Conservation (phyloP, 805 yeast genomes). For the Suhomyces xylopsoci region DNA sequence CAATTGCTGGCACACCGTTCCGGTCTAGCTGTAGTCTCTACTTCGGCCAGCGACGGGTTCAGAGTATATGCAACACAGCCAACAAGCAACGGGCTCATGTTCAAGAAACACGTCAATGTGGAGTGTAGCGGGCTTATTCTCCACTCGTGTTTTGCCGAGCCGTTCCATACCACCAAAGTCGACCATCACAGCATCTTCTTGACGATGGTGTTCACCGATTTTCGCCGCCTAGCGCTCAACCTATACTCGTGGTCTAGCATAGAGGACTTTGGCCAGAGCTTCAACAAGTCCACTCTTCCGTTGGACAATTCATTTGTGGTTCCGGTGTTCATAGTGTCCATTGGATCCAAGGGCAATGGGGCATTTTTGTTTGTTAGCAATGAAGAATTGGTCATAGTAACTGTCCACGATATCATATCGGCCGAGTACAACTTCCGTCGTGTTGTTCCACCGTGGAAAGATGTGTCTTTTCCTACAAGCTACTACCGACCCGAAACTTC, state of each 20-base stretch:
- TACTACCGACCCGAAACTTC: constrained; percentile 24
- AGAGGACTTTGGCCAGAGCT: constrained; percentile 26
- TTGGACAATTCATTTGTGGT: constrained; percentile 37
- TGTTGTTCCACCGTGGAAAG: constrained; percentile 14
- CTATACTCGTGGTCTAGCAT: constrained; percentile 41
- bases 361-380: constrained; percentile 38
- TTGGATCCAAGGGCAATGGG: constrained; percentile 28
- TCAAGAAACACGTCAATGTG: constrained; percentile 38
- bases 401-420: constrained; percentile 45
- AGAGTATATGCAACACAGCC: constrained; percentile 36
- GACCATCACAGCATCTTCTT: constrained; percentile 34
- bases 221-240: constrained; percentile 33
- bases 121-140: constrained; percentile 40
- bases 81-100: constrained; percentile 35
- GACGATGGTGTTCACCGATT: constrained; percentile 34
- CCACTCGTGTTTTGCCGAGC: constrained; percentile 42
- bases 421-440: constrained; percentile 40
- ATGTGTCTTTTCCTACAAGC: constrained; percentile 41
- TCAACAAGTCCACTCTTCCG: constrained; percentile 38
- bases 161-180: constrained; percentile 13
- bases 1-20: constrained; percentile 33
- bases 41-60: constrained; percentile 34
- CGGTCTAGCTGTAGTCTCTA: constrained; percentile 38
- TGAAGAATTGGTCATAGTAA: constrained; percentile 31
- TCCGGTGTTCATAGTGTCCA: constrained; percentile 44